Evolutionary conservation across 2,329 filamentous ascomycete species (phyloP), one percentile per base, ranked within the genome.

Genomic region (Chalara sp.): DNA sequence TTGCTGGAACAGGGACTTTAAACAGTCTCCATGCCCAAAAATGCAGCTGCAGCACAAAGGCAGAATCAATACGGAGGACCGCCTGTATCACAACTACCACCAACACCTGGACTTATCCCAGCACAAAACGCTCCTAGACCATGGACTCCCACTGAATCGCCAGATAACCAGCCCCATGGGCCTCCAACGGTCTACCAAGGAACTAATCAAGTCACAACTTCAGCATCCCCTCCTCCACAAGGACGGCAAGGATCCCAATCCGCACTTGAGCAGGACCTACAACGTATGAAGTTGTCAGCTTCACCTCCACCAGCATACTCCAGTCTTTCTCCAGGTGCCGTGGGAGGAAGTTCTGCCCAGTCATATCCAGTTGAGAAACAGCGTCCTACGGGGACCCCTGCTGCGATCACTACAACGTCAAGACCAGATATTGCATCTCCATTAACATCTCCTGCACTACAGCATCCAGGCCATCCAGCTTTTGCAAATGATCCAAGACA

Each of bases 231-330:
- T 52, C 66, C 70, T 49, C 72, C 71, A 12, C 73, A 75, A 50
- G 58, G 61, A 41, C 56, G 56, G 51, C 61, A 59, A 48, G 56
- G 55, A 44, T 58, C 64, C 32, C 81, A 84, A 58, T 75, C 81
- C 70, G 80, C 87, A n/a, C 69, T 96, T 35, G 88, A 95, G 63
- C 85, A 90, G 60, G 91, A 96, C 59, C 87, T 96, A 65, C 83
- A 89, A 59, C 83, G 89, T 13, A 78, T 96, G 78, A 83, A 89
- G 58, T 77, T 89, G 59, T 79, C 84, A 32, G 87, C 89, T 28
- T 90, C 89, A 49, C 91, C 92, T 11, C 93, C 93, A 21, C 93
- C 93, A n/a, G 92, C 93, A 5, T 99, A 99, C 68, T 93, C 89
- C 7, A 93, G 85, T 61, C 80, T 95, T 44, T 81, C 76, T 51